Conservation (phyloP, 2,329 filamentous ascomycete species). For the Aspergillus pseudoterreus region DNA sequence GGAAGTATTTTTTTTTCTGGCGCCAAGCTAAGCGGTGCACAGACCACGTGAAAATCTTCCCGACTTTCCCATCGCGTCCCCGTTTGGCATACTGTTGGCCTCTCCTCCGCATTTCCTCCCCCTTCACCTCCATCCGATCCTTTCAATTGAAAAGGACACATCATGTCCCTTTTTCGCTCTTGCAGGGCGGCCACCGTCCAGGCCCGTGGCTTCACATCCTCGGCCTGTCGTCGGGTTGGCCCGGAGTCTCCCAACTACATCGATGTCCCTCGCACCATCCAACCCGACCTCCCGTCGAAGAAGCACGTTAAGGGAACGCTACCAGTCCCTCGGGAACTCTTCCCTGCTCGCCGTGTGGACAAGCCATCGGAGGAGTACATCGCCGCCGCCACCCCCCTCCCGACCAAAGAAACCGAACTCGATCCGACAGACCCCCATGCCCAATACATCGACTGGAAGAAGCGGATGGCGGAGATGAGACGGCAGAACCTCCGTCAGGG, state of each 20-base stretch:
- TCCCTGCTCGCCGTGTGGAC: constrained; percentile 57
- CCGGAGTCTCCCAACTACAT: constrained; percentile 89
- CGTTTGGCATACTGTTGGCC: not conserved
- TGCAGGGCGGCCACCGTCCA: constrained; percentile 35
- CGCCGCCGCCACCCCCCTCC: constrained; percentile 54
- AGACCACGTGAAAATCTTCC: constrained; percentile 36
- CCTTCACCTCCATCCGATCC: not conserved
- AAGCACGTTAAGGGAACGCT: constrained; percentile 68
- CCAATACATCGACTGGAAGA: constrained; percentile 62
- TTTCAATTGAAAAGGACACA: constrained; percentile 4
- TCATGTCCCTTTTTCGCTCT: constrained; percentile 36
- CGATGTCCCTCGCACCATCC: constrained; percentile 71
- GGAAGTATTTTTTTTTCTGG: constrained; percentile 33
- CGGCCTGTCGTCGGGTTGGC: constrained; percentile 33
- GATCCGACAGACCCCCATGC: constrained; percentile 39
- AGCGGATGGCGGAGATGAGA: constrained; percentile 66
- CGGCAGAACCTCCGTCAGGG: constrained; percentile 70
- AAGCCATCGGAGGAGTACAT: constrained; percentile 64
- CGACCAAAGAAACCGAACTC: constrained; percentile 35
- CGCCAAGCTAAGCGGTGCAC: constrained; percentile 35
- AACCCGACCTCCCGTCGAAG: constrained; percentile 56
- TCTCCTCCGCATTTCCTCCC: not conserved
- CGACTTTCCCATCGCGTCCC: constrained; percentile 12
- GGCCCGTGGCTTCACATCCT: constrained; percentile 38
- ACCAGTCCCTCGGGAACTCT: constrained; percentile 78